Evolutionary conservation across 2,329 filamentous ascomycete genomes (phyloP), one percentile per base, ranked within the genome.

Genomic region (Colletotrichum paranaense): DNA sequence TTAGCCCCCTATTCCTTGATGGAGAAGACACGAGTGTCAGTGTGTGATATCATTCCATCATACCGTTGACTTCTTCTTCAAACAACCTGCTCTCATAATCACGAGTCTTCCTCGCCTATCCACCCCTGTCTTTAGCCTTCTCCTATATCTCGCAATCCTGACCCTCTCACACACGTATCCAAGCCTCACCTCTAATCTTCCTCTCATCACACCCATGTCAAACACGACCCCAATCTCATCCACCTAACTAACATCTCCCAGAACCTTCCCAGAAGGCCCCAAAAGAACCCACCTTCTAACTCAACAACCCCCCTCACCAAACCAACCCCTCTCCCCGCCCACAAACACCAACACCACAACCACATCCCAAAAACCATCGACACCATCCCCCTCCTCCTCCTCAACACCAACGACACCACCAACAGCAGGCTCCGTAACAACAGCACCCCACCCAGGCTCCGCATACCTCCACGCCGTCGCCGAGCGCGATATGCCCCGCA

Each of bases 261-360:
- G 81, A 62, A 78, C 78, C 8, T 78, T 84, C 14, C 79, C 81
- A 26, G 75, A 65, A 30, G 82, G 82, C 35, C 73, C 78, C 12
- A 77, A 79, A 62, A 77, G 82, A 70, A 86, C 91, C 73, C 88
- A 91, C 77, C 91, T 92, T 78, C 81, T 92, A 69, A 86, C 11
- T 86, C 90, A 74, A 89, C 88, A 3, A 0, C 85, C 86, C 4
- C 85, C 30, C 8, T 32, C 56, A 12, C 30, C 56, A 90, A 67
- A 87, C 88, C 74, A 74, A n/a, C 76, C 78, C 8, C 42, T 49
- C 57, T 77, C 83, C 67, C 76, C 79, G 3, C 66, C 75, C 19
- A 73, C 83, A 12, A 82, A 86, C 57, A 80, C 82, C 60, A 80
- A 81, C 1, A 83, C 84, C 8, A 3, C 19, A 11, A 8, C 11